Base-by-base conservation (phyloP, 352 stramenopile species). In the Thraustochytrium sp. region DNA sequence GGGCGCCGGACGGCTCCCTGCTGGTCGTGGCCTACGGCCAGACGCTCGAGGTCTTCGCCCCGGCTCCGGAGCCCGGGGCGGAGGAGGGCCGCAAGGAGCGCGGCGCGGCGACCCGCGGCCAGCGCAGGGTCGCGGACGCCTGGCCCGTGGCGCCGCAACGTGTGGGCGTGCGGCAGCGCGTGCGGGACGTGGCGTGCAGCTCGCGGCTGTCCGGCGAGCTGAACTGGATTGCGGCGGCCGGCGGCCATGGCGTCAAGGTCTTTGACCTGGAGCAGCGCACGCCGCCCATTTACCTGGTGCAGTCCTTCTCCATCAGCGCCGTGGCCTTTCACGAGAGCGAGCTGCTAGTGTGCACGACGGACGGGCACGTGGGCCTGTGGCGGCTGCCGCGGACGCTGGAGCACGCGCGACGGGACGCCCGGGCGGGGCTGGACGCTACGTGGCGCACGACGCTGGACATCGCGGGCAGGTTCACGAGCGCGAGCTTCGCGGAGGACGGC, bases 321-420 rank as follows among this genome's bases (percentile, higher is more conserved):
- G 65, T 77, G 13, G 5, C 42, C 26, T 77, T 77, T 3, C 31
- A 38, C 26, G 23, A 77, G 23, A 8, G 64, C 3, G n/a, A n/a
- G 1, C 9, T 77, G 11, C 46, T 77, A 11, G 65, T 77, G 34
- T 13, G 42, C 26, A 62, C 65, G 13, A 77, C 65, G 23, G 65
- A 77, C 65, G 65, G 65, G 16, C 65, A 77, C 46, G 0, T 77
- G 29, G 65, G 65, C 34, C 8, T 77, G 18, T 77, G 65, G 65
- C 1, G 34, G 11, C 23, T 62, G 65, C 42, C 59, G 3, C 21
- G 36, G 11, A 29, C 36, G 59, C 2, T 46, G 13, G 9, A 26
- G 59, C 26, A 68, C 18, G 49, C 42, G n/a, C 40, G 36, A 37
- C 9, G 1, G 23, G 65, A 77, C 9, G 13, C 40, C 11, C 8